Base-by-base conservation (phyloP, 495 filamentous ascomycete genomes). In the Aspergillus taichungensis region DNA sequence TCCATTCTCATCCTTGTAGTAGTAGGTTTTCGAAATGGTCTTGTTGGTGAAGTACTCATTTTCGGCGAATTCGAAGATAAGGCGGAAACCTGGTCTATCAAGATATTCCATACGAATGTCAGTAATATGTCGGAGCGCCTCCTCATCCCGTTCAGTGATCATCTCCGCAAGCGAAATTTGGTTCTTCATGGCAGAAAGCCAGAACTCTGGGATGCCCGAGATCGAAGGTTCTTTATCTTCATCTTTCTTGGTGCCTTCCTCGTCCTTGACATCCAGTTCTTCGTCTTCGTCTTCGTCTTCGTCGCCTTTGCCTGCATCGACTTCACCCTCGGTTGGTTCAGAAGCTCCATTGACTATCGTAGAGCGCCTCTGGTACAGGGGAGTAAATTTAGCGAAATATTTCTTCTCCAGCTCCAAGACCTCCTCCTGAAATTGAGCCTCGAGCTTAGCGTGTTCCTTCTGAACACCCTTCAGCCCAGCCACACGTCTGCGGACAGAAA, bases 171-270 rank as follows among this genome's bases (percentile, higher is more conserved):
- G 77, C 7, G 88, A 90, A 59, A 91, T 78, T 61, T 95, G 88
- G 72, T 97, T 99, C 77, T 99, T 99, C 92, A 99, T 97, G 50
- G 94, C 88, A 47, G 91, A 95, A 27, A 99, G 76, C 94, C 94
- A 99, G 76, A 99, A 99, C 66, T 99, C 94, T 30, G 94, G 94
- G 50, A 97, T 95, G 56, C 90, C 90, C 50, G 73, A 69, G 37
- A 78, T 72, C 43, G 77, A 62, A 45, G 79, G 72, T 45, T 76
- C 74, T 27, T 69, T 56, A n/a, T 56, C 57, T 39, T 68, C 66
- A 12, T 67, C 64, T 38, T 69, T 57, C 50, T 79, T 69, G 42
- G 80, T 69, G 50, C 77, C 73, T 27, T 68, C 54, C 39, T 68
- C 61, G 33, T 62, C 62, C 47, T 68, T 63, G 32, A 73, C 72